Base-by-base conservation (phyloP, 2,329 filamentous ascomycete species). In the Clarireedia paspali region DNA sequence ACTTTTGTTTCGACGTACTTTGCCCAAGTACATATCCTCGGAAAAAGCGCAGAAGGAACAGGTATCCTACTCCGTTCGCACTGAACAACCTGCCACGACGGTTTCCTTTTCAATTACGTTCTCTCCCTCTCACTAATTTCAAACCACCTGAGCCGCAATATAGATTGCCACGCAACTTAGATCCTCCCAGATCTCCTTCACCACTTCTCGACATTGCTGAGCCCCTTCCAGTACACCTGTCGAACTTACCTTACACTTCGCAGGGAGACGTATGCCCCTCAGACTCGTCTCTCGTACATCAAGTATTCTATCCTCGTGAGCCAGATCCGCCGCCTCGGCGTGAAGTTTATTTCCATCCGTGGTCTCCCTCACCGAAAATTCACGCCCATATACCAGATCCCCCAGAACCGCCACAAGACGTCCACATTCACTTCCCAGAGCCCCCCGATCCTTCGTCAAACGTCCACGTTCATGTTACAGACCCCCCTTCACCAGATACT, bases 1-100 rank as follows among this genome's bases (percentile, higher is more conserved):
- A 50, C 24, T 55, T 44, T 26, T 55, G 53, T 30, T 47, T 55
- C 3, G 17, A 48, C 26, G 36, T 55, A 6, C 49, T 55, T 10
- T 55, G 53, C 6, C 46, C 53, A 6, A 42, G 36, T 10, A 12
- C 42, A 24, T 12, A 46, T 26, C 47, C 53, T n/a, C 46, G 53
- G 36, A 50, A 40, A 55, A 42, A 24, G 26, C 47, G 40, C 4
- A 34, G 47, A 6, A 55, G 27, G 27, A 30, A 55, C 9, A 17
- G 26, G 24, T 55, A 55, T 44, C 39, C 14, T 30, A 50, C 27
- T 1, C 38, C 34, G 42, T 30, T 2, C 27, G 46, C 10, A 6
- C 46, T 15, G 10, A 12, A 34, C 10, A 14, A n/a, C 20, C 45
- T 46, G 2, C 45, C 12, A 23, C 52, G 15, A 39, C 34, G 24